Evolutionary conservation across 495 filamentous ascomycete genomes (phyloP).

Genomic region (Penicillium desertorum): DNA sequence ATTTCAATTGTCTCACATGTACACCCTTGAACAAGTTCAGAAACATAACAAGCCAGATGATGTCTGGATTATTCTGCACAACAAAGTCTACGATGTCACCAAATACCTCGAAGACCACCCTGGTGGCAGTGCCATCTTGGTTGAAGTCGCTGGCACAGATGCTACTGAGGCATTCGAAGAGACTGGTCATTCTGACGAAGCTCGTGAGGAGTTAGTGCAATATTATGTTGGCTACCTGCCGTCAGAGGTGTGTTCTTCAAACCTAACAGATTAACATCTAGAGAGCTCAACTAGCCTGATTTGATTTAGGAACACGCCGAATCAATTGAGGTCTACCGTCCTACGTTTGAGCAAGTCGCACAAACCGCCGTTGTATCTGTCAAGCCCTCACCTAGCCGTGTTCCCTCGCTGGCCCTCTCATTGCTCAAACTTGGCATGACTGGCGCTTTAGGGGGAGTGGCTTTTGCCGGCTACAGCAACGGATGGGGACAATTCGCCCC

Average conservation of each 20-base stretch:
- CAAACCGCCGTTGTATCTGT: constrained; percentile 21
- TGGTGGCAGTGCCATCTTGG: constrained; percentile 49
- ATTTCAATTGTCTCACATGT: background rate
- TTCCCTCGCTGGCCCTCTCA: background rate
- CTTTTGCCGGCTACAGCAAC: constrained; percentile 13
- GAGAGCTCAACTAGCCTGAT: background rate
- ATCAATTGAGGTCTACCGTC: constrained; percentile 23
- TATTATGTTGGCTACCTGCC: constrained; percentile 28
- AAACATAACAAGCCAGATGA: constrained; percentile 31
- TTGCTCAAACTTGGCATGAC: constrained; percentile 16
- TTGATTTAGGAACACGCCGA: constrained; percentile 19
- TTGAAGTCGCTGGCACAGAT: constrained; percentile 52
- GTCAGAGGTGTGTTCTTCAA: constrained; percentile 8
- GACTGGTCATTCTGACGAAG: constrained; percentile 54
- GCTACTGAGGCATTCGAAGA: constrained; percentile 53
- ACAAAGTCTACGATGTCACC: constrained; percentile 54
- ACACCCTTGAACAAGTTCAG: constrained; percentile 28
- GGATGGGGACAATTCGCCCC: constrained; percentile 9
- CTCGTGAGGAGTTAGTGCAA: constrained; percentile 30
- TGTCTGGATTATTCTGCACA: constrained; percentile 50
- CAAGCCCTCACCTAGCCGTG: background rate
- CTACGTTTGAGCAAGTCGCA: constrained; percentile 23
- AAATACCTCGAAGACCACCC: constrained; percentile 55
- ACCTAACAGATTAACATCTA: background rate
- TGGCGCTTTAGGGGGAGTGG: constrained; percentile 11